Base-by-base conservation (phyloP, 139 green algal genomes). In the Asterochloris erici region DNA sequence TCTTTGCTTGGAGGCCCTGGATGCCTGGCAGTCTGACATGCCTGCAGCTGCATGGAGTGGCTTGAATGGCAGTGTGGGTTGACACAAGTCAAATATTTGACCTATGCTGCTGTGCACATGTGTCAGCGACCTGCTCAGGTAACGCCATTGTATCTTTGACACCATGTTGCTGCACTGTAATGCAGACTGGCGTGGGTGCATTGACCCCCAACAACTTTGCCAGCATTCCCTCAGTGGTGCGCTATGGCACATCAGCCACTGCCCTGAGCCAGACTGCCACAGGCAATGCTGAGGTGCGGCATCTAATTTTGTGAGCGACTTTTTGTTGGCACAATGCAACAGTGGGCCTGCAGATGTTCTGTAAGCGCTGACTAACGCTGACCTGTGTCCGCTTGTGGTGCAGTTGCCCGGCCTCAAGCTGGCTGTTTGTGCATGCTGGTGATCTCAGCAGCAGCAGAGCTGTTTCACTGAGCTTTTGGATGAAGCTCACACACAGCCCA, bases 171-270 rank as follows among this genome's bases (percentile, higher is more conserved):
- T 12, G 38, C 60, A 47, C 4, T 21, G n/a, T 29, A 21, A 17
- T 75, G 63, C 60, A 80, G 76, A 80, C 24, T 54, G 76, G 76
- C 24, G n/a, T 70, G 76, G 76, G 76, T 54, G 21, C 70, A 0
- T 47, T 80, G 60, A 64, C 24, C 12, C 60, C 76, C 21, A n/a
- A 38, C 14, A 80, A 80, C 63, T 38, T 63, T 26, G 38, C 27
- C 29, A 73, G 29, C 16, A 16, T 63, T 63, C n/a, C 63, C 16
- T 74, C 63, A n/a, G 61, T 74, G 26, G 77, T 81, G n/a, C 68
- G 61, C 16, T 81, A 81, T 27, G 77, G 77, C 17, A 73, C 77
- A 28, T 73, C 77, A 28, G 26, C 77, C 26, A 81, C 17, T 26
- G 62, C 29, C 77, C 77, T 81, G n/a, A 81, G 61, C 14, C 29